Base-by-base conservation (phyloP, 2,329 filamentous ascomycete species). In the Pyricularia sp. region DNA sequence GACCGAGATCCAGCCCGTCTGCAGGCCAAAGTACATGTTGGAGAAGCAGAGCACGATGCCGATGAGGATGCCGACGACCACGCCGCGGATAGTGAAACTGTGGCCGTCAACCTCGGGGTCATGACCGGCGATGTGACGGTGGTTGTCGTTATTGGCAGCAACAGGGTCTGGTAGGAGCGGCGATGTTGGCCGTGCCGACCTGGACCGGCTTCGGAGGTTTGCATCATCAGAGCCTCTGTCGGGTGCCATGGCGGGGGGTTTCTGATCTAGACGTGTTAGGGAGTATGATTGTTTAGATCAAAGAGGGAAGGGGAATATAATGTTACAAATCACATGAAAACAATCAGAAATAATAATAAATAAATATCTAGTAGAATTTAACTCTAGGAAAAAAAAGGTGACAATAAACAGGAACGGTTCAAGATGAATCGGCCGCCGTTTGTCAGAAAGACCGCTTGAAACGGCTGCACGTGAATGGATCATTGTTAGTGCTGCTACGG, bases 11-110 rank as follows among this genome's bases (percentile, higher is more conserved):
- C 78, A 79, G 25, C 78, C 78, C 23, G 92, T 96, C 80, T 98
- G 95, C 36, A 99, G 83, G n/a, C 95, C 95, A 77, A 99, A 99
- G 79, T 98, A 99, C 83, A 96, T 97, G 77, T 99, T 99, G 68
- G 92, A 96, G 78, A 97, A 97, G 76, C 92, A 95, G 75, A 98
- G 97, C 69, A 98, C 83, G 4, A 95, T 87, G 59, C 95, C 95
- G 71, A 99, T 95, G 3, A 87, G 81, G 6, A 97, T 83, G 20
- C 95, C 95, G 31, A 92, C 92, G 5, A 88, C 76, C 58, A 98
- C 84, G 67, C 93, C 93, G 69, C 95, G 90, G 30, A 90, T 69
- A 0, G 95, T 98, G 80, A 99, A 97, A 81, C 93, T 93, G 65
- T 86, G 86, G 67, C 83, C 84, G 2, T 79, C 77, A 14, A 70